A percentile compares a stretch with the other conserved stretches of the same genome.
Evolutionary conservation across 2,329 filamentous ascomycete species (phyloP).

Genomic region (Hymenoscyphus scutula): DNA sequence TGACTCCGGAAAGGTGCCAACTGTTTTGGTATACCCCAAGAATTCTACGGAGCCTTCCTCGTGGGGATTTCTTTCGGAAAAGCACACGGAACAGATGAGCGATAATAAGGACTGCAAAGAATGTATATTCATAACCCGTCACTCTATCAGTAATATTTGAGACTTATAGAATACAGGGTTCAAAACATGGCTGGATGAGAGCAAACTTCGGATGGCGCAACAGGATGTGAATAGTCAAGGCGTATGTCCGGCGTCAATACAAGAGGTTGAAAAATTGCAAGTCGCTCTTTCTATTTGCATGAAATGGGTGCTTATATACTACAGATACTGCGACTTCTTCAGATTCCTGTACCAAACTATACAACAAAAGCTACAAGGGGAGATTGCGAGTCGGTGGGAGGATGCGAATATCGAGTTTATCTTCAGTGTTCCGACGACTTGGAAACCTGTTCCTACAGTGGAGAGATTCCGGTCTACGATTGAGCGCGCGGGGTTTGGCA

Average conservation of each 20-base stretch:
- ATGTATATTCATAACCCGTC: slow-evolving; percentile 11
- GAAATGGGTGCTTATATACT: background rate
- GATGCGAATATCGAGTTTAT: slow-evolving; percentile 39
- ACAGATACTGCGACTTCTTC: slow-evolving; percentile 35
- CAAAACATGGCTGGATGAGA: slow-evolving; percentile 39
- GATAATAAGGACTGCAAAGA: slow-evolving; percentile 35
- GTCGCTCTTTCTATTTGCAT: background rate
- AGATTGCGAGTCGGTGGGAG: slow-evolving; percentile 25
- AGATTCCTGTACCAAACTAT: slow-evolving; percentile 36
- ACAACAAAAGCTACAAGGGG: slow-evolving; percentile 30
- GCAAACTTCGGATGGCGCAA: slow-evolving; percentile 28
- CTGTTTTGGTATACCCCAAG: slow-evolving; percentile 22
- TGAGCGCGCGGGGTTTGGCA: slow-evolving; percentile 33
- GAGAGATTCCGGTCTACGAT: slow-evolving; percentile 37
- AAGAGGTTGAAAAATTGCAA: slow-evolving; percentile 18
- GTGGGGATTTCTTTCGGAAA: slow-evolving; percentile 41
- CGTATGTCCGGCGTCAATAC: slow-evolving; percentile 28
- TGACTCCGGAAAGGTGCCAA: slow-evolving; percentile 18
- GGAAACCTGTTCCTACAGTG: slow-evolving; percentile 39
- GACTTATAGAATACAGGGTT: slow-evolving; percentile 27
- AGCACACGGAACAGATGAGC: slow-evolving; percentile 21
- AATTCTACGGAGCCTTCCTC: slow-evolving; percentile 16
- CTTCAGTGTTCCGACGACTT: slow-evolving; percentile 44
- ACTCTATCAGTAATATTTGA: no score
- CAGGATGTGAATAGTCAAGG: slow-evolving; percentile 27